A percentile compares a stretch with the other conserved stretches of the same genome.
Evolutionary conservation across 2,329 filamentous ascomycete genomes (phyloP).

Genomic region (Sporothrix sp.): DNA sequence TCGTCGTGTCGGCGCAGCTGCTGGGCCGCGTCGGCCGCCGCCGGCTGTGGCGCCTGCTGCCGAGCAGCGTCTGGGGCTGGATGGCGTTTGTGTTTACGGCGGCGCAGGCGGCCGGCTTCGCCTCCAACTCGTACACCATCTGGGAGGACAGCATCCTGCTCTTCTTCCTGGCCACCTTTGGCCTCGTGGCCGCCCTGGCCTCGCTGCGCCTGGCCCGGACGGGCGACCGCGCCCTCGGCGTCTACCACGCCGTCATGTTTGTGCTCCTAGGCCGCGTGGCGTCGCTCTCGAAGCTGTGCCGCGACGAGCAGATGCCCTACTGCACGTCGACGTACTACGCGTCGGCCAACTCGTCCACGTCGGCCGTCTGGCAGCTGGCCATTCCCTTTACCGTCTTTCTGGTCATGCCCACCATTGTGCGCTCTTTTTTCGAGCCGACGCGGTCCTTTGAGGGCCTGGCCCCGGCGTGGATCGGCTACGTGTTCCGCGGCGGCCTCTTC

Average conservation of each 20-base stretch:
- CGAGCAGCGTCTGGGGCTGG: conserved; percentile 81
- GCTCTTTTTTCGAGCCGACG: conserved; percentile 71
- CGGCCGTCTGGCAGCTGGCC: conserved; percentile 75
- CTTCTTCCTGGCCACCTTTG: conserved; percentile 86
- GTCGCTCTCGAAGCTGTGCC: conserved; percentile 83
- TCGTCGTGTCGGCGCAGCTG: conserved; percentile 32
- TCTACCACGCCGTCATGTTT: conserved; percentile 80
- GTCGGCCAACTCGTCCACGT: conserved; percentile 83
- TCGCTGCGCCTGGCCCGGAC: conserved; percentile 62
- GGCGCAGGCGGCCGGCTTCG: conserved; percentile 87
- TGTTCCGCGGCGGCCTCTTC: conserved; percentile 65
- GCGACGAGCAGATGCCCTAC: conserved; percentile 97
- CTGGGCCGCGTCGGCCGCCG: conserved; percentile 31
- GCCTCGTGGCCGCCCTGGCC: conserved; percentile 60
- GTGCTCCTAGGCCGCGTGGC: conserved; percentile 67
- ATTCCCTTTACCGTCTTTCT: conserved; percentile 69
- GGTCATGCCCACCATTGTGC: conserved; percentile 63
- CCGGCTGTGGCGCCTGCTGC: conserved; percentile 45
- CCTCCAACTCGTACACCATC: conserved; percentile 95
- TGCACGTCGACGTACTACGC: conserved; percentile 94
- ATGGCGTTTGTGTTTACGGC: conserved; percentile 69
- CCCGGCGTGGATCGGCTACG: conserved; percentile 71
- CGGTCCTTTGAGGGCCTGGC: conserved; percentile 82
- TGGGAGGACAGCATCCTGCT: conserved; percentile 95
- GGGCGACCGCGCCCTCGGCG: conserved; percentile 61